phyloP scores from a whole-genome alignment of 192 early-diverging fungal species.

The Linnemannia zychae region DNA sequence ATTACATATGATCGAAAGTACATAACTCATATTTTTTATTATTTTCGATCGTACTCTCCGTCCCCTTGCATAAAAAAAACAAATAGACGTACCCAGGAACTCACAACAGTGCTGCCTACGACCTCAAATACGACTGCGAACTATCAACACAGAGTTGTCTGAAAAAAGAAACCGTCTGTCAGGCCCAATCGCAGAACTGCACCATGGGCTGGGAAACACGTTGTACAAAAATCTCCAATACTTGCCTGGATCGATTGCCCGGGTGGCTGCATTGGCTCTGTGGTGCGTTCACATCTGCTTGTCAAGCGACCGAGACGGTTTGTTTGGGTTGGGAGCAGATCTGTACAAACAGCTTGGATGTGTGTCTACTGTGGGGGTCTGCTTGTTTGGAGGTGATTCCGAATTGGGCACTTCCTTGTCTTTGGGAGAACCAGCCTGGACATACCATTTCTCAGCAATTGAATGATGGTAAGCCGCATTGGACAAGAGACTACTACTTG shows the following conservation, averaged over 20 bases:
- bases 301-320: constrained; percentile 46
- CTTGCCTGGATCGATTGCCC: constrained; percentile 33
- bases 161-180: constrained; percentile 39
- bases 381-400: constrained; percentile 44
- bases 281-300: constrained; percentile 35
- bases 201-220: constrained; percentile 24
- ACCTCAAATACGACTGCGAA: constrained; percentile 55
- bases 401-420: constrained; percentile 39
- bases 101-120: constrained; percentile 57
- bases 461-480: constrained; percentile 38
- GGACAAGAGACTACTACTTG: too few relatives aligned
- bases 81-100: constrained; percentile 59
- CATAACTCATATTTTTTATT: too few relatives aligned
- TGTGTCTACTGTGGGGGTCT: constrained; percentile 45
- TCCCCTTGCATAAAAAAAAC: background rate
- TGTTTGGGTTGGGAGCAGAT: constrained; percentile 54
- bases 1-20: background rate
- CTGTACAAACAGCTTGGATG: constrained; percentile 38
- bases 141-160: constrained; percentile 34
- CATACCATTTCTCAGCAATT: constrained; percentile 49
- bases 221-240: constrained; percentile 45
- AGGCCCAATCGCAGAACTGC: constrained; percentile 43
- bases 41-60: background rate
- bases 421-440: constrained; percentile 59
- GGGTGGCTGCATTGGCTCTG: constrained; percentile 54